Conservation (phyloP, 805 yeast genomes). For the Cyberlindnera euphorbiiphila region DNA sequence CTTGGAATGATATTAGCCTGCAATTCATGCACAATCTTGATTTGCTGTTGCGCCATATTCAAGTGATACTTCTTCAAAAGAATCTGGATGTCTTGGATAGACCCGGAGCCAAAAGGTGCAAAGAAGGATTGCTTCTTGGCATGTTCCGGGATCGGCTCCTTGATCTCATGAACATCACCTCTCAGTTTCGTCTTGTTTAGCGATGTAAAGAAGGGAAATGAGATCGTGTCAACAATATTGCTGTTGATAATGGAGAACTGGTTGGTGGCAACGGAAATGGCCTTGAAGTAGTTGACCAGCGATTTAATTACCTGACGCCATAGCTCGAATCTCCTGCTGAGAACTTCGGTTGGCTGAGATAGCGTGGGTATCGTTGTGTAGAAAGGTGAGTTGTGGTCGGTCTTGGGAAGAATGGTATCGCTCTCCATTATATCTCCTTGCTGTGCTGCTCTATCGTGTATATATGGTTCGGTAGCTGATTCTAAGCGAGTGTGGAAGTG, state of each 20-base stretch:
- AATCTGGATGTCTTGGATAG: slow-evolving; percentile 79
- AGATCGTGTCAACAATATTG: slow-evolving; percentile 73
- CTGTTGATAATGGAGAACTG: slow-evolving; percentile 78
- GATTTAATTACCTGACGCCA: slow-evolving; percentile 84
- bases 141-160: slow-evolving; percentile 29
- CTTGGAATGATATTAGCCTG: slow-evolving; percentile 60
- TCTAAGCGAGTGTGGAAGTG: no score
- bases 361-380: slow-evolving; percentile 48
- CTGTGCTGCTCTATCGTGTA: no score
- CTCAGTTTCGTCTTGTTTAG: slow-evolving; percentile 7
- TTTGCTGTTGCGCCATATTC: slow-evolving; percentile 55
- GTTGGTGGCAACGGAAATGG: slow-evolving; percentile 78
- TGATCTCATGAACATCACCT: slow-evolving; percentile 27
- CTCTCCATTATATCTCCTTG: neutral
- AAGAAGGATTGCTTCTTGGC: slow-evolving; percentile 44
- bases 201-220: slow-evolving; percentile 37
- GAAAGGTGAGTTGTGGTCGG: slow-evolving; percentile 34
- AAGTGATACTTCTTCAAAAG: slow-evolving; percentile 64
- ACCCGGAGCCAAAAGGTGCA: slow-evolving; percentile 68
- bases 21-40: slow-evolving; percentile 51
- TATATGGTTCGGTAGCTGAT: no score
- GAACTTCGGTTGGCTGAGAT: slow-evolving; percentile 78
- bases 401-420: slow-evolving; percentile 23
- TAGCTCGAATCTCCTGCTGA: slow-evolving; percentile 76
- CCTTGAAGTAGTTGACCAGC: slow-evolving; percentile 68